Evolutionary conservation across 805 yeast genomes (phyloP).

Genomic region (Yarrowia sp.): DNA sequence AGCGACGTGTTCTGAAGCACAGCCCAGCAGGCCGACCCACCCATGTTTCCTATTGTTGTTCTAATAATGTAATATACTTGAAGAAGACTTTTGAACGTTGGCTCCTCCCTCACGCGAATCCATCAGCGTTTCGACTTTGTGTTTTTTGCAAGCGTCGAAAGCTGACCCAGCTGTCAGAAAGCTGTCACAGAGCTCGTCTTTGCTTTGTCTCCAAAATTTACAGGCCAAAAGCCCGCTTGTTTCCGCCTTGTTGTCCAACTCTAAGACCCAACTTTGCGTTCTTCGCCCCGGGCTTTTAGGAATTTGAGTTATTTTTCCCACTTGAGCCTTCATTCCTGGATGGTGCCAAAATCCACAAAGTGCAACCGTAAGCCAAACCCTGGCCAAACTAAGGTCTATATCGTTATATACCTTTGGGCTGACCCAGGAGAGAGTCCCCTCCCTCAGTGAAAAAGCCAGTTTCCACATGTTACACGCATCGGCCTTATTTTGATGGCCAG

Average conservation of each 20-base stretch:
- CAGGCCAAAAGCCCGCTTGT: constrained; percentile 17
- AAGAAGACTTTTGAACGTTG: not conserved
- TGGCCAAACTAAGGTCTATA: constrained; percentile 16
- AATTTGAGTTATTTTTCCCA: constrained; percentile 30
- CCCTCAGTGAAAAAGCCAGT: constrained; percentile 12
- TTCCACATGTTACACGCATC: constrained; percentile 28
- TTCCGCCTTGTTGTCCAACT: constrained; percentile 27
- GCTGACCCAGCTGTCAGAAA: too few relatives aligned
- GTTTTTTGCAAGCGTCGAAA: not conserved
- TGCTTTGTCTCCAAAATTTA: constrained; percentile 13
- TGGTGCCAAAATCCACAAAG: constrained; percentile 18
- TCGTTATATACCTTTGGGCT: constrained; percentile 9
- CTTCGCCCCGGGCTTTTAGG: constrained; percentile 25
- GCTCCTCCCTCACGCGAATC: constrained; percentile 18
- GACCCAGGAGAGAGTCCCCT: not conserved
- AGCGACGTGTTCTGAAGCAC: not conserved
- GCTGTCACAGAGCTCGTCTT: constrained; percentile 2
- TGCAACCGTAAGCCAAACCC: not conserved
- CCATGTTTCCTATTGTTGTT: not conserved
- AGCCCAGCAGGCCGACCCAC: not conserved
- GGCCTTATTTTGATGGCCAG: not conserved
- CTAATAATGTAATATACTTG: too few relatives aligned
- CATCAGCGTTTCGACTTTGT: not conserved
- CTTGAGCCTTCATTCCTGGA: constrained; percentile 26
- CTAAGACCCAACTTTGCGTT: constrained; percentile 18